Evolutionary conservation across 129 eudicot species (phyloP).

Genomic region (Mikania micrantha): DNA sequence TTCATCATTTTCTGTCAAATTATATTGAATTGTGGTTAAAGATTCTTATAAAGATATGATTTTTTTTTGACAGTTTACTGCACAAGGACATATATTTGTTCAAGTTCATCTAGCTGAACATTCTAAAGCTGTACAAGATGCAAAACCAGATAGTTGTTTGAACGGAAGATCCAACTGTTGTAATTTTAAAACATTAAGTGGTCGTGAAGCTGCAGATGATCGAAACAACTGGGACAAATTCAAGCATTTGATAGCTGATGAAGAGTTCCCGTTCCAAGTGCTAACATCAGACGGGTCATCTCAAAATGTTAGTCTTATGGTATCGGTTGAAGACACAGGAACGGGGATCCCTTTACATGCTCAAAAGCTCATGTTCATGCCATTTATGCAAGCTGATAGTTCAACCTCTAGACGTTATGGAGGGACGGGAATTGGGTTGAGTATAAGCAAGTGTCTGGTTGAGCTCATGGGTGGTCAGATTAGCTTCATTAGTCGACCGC

Average conservation of each 20-base stretch:
- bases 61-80: conserved; percentile 59
- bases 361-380: conserved; percentile 66
- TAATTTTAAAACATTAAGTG: conserved; percentile 58
- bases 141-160: conserved; percentile 33
- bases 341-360: conserved; percentile 79
- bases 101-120: conserved; percentile 71
- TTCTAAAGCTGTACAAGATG: conserved; percentile 36
- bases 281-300: conserved; percentile 17
- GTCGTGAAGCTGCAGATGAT: conserved; percentile 64
- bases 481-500: conserved; percentile 57
- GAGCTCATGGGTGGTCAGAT: conserved; percentile 86
- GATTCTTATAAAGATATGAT: neutral
- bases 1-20: neutral
- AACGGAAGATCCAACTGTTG: conserved; percentile 38
- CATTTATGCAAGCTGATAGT: conserved; percentile 88
- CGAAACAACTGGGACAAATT: conserved; percentile 57
- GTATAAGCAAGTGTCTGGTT: conserved; percentile 78
- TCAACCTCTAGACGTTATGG: conserved; percentile 82
- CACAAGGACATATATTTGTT: conserved; percentile 74
- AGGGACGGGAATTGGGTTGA: conserved; percentile 84
- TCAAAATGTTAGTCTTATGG: conserved; percentile 51
- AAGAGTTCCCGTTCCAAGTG: conserved; percentile 33
- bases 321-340: conserved; percentile 86
- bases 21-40: neutral
- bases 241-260: conserved; percentile 46